Conservation (phyloP, 1,139 yeast species). For the Kazachstania sp. region DNA sequence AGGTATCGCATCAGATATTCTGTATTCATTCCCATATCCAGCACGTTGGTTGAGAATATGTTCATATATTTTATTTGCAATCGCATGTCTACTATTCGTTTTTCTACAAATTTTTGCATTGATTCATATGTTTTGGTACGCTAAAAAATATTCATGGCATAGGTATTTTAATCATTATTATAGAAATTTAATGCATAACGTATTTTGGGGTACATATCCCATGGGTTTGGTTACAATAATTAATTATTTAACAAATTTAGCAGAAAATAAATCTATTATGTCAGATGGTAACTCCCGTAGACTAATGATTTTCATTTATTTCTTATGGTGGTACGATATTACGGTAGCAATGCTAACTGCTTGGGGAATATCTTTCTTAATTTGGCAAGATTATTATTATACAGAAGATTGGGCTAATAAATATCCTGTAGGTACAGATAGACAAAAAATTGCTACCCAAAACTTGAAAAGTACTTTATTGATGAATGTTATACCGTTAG, state of each 20-base stretch:
- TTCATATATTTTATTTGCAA: constrained; percentile 50
- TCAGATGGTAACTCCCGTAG: constrained; percentile 2
- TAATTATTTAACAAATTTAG: constrained; percentile 39
- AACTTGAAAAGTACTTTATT: constrained; percentile 28
- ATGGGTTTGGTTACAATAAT: constrained; percentile 70
- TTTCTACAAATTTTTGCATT: constrained; percentile 31
- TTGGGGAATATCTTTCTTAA: constrained; percentile 44
- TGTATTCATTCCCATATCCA: constrained; percentile 57
- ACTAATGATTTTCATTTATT: constrained; percentile 36
- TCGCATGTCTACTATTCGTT: constrained; percentile 44
- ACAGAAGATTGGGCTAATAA: constrained; percentile 5
- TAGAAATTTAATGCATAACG: constrained; percentile 39
- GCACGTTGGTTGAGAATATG: constrained; percentile 52
- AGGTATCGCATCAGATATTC: constrained; percentile 57
- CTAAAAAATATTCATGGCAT: constrained; percentile 8
- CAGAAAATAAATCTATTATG: constrained; percentile 14
- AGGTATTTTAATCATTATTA: constrained; percentile 16
- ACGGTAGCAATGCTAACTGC: constrained; percentile 46
- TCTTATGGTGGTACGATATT: constrained; percentile 64
- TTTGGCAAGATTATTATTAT: constrained; percentile 32
- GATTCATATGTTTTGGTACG: constrained; percentile 13
- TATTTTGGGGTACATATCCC: constrained; percentile 66
- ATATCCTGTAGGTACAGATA: constrained; percentile 18
- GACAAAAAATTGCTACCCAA: constrained; percentile 13
- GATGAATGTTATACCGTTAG: constrained; percentile 67